These are phyloP conservation scores for Neophaeococcomyces mojaviensis DNA, from an alignment of 2,329 filamentous ascomycete species.

Conservation along the genomic window DNA sequence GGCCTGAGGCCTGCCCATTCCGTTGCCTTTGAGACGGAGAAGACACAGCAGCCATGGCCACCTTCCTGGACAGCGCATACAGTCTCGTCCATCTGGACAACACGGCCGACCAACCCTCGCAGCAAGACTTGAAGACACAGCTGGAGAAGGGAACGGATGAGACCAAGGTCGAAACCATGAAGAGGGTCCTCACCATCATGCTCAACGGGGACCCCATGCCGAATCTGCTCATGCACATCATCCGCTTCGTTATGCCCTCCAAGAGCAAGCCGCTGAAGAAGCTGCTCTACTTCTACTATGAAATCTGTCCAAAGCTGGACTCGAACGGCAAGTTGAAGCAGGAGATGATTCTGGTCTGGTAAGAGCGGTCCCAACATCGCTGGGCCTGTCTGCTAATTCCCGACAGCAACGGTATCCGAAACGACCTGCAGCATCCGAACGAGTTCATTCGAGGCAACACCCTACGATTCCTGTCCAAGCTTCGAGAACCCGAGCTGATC, in stretches of 20 bases:
- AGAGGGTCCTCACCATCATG: slow-evolving; percentile 86
- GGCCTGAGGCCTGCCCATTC: too few relatives aligned
- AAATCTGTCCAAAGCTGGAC: slow-evolving; percentile 86
- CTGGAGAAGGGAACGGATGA: slow-evolving; percentile 92
- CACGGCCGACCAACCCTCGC: slow-evolving; percentile 78
- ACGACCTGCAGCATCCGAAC: slow-evolving; percentile 94
- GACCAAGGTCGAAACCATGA: slow-evolving; percentile 90
- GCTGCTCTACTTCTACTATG: slow-evolving; percentile 97
- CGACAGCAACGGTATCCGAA: slow-evolving; percentile 86
- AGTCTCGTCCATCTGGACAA: slow-evolving; percentile 98
- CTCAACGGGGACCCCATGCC: slow-evolving; percentile 96
- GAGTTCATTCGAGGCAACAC: slow-evolving; percentile 98
- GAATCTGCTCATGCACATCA: slow-evolving; percentile 96
- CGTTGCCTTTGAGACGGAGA: not conserved
- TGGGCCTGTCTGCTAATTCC: slow-evolving; percentile 2
- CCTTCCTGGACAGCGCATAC: slow-evolving; percentile 90
- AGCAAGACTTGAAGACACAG: slow-evolving; percentile 86
- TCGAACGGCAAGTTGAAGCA: slow-evolving; percentile 91
- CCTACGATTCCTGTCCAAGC: slow-evolving; percentile 93
- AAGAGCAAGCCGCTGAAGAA: slow-evolving; percentile 97
- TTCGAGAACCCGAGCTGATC: slow-evolving; percentile 89
- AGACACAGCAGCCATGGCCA: slow-evolving; percentile 61
- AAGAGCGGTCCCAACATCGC: slow-evolving; percentile 24
- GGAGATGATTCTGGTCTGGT: slow-evolving; percentile 99
- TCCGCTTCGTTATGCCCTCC: slow-evolving; percentile 98